Evolutionary conservation across 495 filamentous ascomycete genomes (phyloP).

Genomic region (Penicillium soppii): DNA sequence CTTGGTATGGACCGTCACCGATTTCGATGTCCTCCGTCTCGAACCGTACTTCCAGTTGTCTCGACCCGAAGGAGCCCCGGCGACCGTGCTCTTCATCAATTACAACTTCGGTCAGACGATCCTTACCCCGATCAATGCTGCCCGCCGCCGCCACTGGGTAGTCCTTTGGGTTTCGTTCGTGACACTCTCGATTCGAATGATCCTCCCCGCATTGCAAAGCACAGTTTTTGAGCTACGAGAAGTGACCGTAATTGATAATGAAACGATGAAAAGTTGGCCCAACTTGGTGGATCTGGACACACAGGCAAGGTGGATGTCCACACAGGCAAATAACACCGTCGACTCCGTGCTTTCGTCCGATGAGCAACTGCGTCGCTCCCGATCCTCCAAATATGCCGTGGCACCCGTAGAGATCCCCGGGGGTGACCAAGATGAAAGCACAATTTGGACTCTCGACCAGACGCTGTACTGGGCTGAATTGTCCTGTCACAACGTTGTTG

Average conservation of each 20-base stretch:
- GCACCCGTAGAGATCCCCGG: conserved; percentile 38
- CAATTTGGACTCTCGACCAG: conserved; percentile 38
- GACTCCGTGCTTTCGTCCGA: conserved; percentile 23
- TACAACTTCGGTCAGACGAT: conserved; percentile 45
- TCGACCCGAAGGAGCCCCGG: conserved; percentile 34
- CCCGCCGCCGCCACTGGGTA: conserved; percentile 37
- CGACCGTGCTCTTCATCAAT: conserved; percentile 41
- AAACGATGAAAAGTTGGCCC: conserved; percentile 36
- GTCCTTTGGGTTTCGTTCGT: conserved; percentile 36
- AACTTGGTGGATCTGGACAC: conserved; percentile 27
- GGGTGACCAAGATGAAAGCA: conserved; percentile 18
- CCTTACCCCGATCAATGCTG: conserved; percentile 37
- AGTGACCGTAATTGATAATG: conserved; percentile 22
- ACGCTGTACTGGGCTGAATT: conserved; percentile 40
- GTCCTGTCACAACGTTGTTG: conserved; percentile 22
- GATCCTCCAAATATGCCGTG: conserved; percentile 33
- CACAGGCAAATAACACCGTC: conserved; percentile 28
- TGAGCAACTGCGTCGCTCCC: conserved; percentile 22
- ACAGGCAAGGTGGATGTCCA: conserved; percentile 38
- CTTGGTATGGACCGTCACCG: conserved; percentile 40
- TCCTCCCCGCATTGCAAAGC: conserved; percentile 38
- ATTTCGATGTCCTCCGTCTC: conserved; percentile 43
- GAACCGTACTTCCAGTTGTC: conserved; percentile 44
- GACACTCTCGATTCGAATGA: conserved; percentile 36
- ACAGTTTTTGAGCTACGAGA: conserved; percentile 37